Evolutionary conservation across 2,329 filamentous ascomycete genomes (phyloP).

Genomic region (Penicillium sp.): DNA sequence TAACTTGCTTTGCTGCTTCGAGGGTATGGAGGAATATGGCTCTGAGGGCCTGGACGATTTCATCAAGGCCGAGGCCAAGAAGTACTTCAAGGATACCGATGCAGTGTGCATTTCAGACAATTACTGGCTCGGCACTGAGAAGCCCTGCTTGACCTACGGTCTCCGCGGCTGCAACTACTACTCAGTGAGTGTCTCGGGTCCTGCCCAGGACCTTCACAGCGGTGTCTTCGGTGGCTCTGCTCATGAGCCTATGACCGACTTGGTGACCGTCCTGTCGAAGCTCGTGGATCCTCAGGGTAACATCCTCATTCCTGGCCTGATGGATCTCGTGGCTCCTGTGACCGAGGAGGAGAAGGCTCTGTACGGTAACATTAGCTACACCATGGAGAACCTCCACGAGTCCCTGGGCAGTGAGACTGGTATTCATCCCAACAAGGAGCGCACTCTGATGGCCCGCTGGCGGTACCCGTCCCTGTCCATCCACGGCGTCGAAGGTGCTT

Average conservation of each 20-base stretch:
- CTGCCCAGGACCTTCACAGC: conserved; percentile 90
- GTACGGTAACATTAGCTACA: conserved; percentile 91
- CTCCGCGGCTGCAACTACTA: conserved; percentile 99
- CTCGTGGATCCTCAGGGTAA: conserved; percentile 89
- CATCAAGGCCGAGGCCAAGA: conserved; percentile 86
- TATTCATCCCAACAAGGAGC: conserved; percentile 85
- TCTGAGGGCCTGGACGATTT: conserved; percentile 96
- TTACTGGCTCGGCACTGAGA: conserved; percentile 99
- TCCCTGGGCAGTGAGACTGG: conserved; percentile 86
- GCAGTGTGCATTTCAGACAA: conserved; percentile 99
- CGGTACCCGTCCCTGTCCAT: conserved; percentile 90
- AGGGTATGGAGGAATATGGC: conserved; percentile 99
- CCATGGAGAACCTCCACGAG: conserved; percentile 93
- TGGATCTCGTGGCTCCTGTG: conserved; percentile 87
- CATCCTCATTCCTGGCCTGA: conserved; percentile 91
- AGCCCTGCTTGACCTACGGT: conserved; percentile 96
- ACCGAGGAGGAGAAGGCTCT: conserved; percentile 82
- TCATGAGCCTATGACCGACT: conserved; percentile 97
- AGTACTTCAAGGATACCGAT: conserved; percentile 93
- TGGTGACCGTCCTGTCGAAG: conserved; percentile 77
- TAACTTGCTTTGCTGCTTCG: conserved; percentile 98
- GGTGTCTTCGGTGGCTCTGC: conserved; percentile 96
- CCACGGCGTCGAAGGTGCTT: conserved; percentile 93
- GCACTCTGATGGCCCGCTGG: conserved; percentile 94
- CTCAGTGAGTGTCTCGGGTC: conserved; percentile 84